Conservation (phyloP, 73 alveolate genomes). For the Effrenium voratum region DNA sequence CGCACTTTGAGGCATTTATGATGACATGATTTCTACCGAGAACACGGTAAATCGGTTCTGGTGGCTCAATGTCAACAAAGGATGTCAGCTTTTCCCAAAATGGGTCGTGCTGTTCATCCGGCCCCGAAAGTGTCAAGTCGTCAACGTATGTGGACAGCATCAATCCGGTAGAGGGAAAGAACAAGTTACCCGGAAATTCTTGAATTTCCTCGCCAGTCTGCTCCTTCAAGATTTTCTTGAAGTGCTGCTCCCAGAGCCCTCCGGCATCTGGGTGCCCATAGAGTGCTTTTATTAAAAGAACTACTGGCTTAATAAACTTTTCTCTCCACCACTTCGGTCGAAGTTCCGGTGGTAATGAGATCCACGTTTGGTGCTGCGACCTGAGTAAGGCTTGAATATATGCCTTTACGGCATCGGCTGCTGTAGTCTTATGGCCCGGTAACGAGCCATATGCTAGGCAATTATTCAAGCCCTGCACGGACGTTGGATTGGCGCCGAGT, state of each 20-base stretch:
- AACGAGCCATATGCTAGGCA: constrained; percentile 12
- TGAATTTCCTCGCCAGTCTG: background rate
- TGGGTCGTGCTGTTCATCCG: background rate
- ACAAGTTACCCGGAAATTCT: constrained; percentile 33
- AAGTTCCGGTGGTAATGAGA: constrained; percentile 29
- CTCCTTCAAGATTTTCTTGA: background rate
- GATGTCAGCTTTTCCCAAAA: background rate
- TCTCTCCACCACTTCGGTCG: constrained; percentile 10
- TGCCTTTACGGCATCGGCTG: constrained; percentile 54
- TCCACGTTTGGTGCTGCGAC: constrained; percentile 6
- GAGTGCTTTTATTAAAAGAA: background rate
- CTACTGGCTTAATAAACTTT: background rate
- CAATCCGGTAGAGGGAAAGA: background rate
- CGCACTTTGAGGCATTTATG: too few species aligned
- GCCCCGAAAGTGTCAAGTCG: background rate
- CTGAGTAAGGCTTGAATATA: background rate
- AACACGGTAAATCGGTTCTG: constrained; percentile 5
- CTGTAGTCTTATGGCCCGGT: background rate
- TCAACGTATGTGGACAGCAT: constrained; percentile 16
- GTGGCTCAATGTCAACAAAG: constrained; percentile 31
- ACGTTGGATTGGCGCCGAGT: constrained; percentile 31
- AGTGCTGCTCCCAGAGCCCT: constrained; percentile 11
- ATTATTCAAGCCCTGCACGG: constrained; percentile 32
- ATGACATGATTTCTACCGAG: background rate
- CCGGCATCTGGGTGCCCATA: constrained; percentile 42